A percentile compares a stretch with the other conserved stretches of the same genome.
phyloP scores from a whole-genome alignment of 495 filamentous ascomycete genomes.

The Aspergillus mulundensis region DNA sequence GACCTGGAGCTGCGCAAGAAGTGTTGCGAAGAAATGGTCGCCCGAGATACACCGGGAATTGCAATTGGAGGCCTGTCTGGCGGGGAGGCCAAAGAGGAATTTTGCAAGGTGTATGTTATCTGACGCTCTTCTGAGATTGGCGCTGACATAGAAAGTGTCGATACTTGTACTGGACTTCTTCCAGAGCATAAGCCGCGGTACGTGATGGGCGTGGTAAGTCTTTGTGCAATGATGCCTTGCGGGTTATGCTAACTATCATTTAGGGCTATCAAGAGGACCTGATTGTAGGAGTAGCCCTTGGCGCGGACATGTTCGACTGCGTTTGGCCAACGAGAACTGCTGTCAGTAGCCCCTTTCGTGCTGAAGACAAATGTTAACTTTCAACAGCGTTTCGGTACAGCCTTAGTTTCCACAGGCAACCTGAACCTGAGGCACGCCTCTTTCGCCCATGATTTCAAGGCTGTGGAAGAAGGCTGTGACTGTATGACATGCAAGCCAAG shows the following conservation, averaged over 20 bases:
- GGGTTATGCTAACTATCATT: slow-evolving; percentile 12
- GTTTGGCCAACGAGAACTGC: slow-evolving; percentile 98
- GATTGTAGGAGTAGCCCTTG: slow-evolving; percentile 83
- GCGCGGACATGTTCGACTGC: slow-evolving; percentile 99
- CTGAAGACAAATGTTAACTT: slow-evolving; percentile 1
- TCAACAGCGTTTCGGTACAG: slow-evolving; percentile 78
- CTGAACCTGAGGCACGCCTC: slow-evolving; percentile 76
- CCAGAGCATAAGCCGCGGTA: slow-evolving; percentile 92
- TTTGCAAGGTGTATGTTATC: slow-evolving; percentile 52
- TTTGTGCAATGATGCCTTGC: neutral
- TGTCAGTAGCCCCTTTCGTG: slow-evolving; percentile 28
- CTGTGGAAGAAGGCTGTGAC: slow-evolving; percentile 75
- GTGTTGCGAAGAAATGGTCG: slow-evolving; percentile 88
- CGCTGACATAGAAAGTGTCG: slow-evolving; percentile 54
- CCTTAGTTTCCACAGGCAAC: slow-evolving; percentile 74
- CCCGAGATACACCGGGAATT: slow-evolving; percentile 87
- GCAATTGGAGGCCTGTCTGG: slow-evolving; percentile 93
- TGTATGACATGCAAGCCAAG: slow-evolving; percentile 72
- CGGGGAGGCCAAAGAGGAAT: slow-evolving; percentile 69
- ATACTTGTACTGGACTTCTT: slow-evolving; percentile 76
- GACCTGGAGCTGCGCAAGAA: slow-evolving; percentile 82
- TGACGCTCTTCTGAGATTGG: neutral
- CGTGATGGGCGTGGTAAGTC: slow-evolving; percentile 88
- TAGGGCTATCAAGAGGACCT: slow-evolving; percentile 92
- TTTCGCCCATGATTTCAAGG: slow-evolving; percentile 74